phyloP scores from a whole-genome alignment of 257 asterid species.

The Nicotiana tomentosiformis region DNA sequence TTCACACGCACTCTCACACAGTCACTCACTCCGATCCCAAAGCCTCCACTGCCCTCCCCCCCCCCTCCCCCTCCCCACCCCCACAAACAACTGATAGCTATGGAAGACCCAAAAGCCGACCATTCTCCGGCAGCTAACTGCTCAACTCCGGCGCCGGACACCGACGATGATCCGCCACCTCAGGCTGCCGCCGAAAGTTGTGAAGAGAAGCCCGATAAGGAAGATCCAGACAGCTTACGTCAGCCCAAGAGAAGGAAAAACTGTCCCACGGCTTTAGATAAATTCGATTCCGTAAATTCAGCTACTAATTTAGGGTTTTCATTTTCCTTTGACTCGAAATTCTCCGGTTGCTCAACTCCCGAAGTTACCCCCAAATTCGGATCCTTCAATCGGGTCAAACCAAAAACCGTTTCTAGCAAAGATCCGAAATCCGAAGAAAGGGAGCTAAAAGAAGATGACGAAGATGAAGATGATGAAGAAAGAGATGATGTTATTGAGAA shows the following conservation, averaged over 20 bases:
- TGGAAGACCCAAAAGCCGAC: neutral
- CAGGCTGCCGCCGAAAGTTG: neutral
- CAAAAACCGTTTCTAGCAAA: neutral
- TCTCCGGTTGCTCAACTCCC: slow-evolving; percentile 20
- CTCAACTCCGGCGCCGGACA: neutral
- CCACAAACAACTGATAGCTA: neutral
- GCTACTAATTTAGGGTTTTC: slow-evolving; percentile 19
- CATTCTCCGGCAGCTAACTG: neutral
- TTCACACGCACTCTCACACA: no score
- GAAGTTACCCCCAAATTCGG: slow-evolving; percentile 30
- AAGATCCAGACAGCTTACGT: slow-evolving; percentile 5
- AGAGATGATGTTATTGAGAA: neutral
- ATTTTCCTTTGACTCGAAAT: slow-evolving; percentile 24
- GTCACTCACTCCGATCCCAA: no score
- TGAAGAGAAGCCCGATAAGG: slow-evolving; percentile 1
- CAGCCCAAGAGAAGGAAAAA: slow-evolving; percentile 24
- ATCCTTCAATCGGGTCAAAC: slow-evolving; percentile 15
- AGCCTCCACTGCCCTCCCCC: neutral
- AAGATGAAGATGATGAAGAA: neutral
- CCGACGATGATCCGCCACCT: neutral
- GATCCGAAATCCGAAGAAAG: neutral
- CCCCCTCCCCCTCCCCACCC: neutral
- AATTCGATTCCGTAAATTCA: slow-evolving; percentile 9
- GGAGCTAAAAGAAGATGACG: neutral
- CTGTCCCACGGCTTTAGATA: slow-evolving; percentile 14